Conservation (phyloP, 176 grass and related monocot species). For the Puccinellia tenuiflora region DNA sequence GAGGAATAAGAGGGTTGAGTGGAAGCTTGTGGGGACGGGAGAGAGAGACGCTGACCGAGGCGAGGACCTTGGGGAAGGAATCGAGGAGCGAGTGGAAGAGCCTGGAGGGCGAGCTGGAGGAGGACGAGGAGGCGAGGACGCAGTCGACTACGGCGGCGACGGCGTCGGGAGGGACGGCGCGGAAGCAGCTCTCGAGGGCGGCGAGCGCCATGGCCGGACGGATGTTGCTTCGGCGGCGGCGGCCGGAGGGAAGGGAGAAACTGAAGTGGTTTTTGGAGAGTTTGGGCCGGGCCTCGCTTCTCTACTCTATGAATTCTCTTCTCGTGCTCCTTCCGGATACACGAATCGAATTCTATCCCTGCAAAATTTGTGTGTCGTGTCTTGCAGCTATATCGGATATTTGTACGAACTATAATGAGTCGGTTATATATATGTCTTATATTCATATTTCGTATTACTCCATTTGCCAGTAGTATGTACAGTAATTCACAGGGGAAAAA, state of each 20-base stretch:
- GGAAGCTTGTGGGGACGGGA: not conserved
- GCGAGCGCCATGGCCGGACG: conserved; percentile 22
- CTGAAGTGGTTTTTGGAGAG: not conserved
- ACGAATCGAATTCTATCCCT: too few relatives aligned
- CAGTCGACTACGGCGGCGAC: conserved; percentile 71
- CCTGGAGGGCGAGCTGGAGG: conserved; percentile 24
- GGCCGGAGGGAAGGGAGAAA: not conserved
- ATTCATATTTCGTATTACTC: too few relatives aligned
- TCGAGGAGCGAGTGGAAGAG: conserved; percentile 73
- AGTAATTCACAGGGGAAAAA: too few relatives aligned
- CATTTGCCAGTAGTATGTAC: too few relatives aligned
- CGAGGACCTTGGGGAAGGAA: conserved; percentile 29
- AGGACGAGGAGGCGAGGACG: conserved; percentile 54
- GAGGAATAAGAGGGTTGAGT: not conserved
- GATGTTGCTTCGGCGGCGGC: not conserved
- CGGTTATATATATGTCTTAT: too few relatives aligned
- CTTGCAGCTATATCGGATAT: too few relatives aligned
- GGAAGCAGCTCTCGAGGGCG: conserved; percentile 59
- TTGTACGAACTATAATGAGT: too few relatives aligned
- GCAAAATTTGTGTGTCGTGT: too few relatives aligned
- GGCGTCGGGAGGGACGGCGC: conserved; percentile 38
- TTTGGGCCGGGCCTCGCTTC: not conserved
- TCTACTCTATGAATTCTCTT: not conserved
- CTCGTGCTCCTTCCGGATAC: too few relatives aligned
- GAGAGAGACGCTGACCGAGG: not conserved